Base-by-base conservation (phyloP, 495 filamentous ascomycete species). In the Hypoxylon fuscum region DNA sequence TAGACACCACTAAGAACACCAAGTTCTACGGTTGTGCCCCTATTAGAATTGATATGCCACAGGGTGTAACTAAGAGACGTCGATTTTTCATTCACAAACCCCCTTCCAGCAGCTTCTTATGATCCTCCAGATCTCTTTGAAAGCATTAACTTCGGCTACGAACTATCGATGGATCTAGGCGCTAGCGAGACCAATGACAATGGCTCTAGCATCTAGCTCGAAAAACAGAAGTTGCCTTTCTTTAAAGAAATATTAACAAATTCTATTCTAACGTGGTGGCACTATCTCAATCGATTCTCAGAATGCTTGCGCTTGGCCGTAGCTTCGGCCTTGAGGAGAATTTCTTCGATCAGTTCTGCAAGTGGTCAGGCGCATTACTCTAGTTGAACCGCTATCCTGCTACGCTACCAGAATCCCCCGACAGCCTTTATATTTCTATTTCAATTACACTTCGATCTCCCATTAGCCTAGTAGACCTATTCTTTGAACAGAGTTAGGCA, bases 381-480 rank as follows among this genome's bases (percentile, higher is more conserved):
- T 21, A 49, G 27, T 29, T 49, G 25, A 49, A 49, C 17, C 45
- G 35, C 11, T 49, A 49, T 31, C 45, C 45, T n/a, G 45, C 27
- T 3, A 8, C 45, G 1, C 29, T 49, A 2, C 45, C 17, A 17
- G 45, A 35, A 21, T 1, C 29, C 6, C 45, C 17, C 1, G 45
- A 35, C 14, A 21, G 22, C 27, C 27, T 17, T 2, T 27, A 29
- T 1, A 49, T 49, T 22, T n/a, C n/a, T n/a, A n/a, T n/a, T n/a
- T n/a, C 45, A 49, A 9, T 27, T 29, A 34, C 45, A 49, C 17
- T 35, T 27, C 45, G 45, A 49, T 11, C 35, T 59, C 27, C 21
- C n/a, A n/a, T n/a, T n/a, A n/a, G n/a, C n/a, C n/a, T n/a, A n/a
- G n/a, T n/a, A n/a, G n/a, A n/a, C n/a, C n/a, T n/a, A n/a, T n/a